phyloP scores from a whole-genome alignment of 768 basidiomycete species.

The Mycena haematopus region DNA sequence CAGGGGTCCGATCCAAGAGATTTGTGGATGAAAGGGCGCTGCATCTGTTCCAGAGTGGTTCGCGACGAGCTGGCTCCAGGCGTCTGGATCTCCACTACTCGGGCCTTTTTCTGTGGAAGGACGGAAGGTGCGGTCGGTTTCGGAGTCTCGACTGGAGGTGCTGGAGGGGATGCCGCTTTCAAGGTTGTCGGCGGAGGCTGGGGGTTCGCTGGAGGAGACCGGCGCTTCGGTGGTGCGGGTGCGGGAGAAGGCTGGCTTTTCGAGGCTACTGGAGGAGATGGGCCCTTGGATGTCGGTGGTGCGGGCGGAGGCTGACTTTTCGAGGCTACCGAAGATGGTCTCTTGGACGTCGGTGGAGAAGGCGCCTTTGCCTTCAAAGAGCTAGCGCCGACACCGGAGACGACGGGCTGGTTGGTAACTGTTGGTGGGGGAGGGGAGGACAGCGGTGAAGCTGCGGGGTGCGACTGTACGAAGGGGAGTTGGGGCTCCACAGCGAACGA shows the following conservation, averaged over 20 bases:
- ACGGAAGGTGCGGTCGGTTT: conserved; percentile 25
- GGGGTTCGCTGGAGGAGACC: neutral
- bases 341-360: conserved; percentile 1
- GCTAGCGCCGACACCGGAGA: conserved; percentile 10
- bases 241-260: no score
- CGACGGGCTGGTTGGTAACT: neutral
- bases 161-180: conserved; percentile 5
- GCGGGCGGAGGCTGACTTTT: conserved; percentile 3
- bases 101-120: conserved; percentile 20
- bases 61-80: conserved; percentile 30
- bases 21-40: conserved; percentile 25
- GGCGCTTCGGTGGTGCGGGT: no score
- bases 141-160: conserved; percentile 10
- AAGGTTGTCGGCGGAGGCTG: neutral
- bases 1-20: conserved; percentile 23
- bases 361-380: neutral
- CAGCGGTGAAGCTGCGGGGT: neutral
- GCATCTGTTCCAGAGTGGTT: conserved; percentile 31
- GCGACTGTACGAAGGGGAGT: neutral
- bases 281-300: neutral
- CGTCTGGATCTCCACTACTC: conserved; percentile 26
- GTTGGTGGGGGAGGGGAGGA: neutral
- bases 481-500: neutral
- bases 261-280: no score
- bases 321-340: neutral